Conservation (phyloP, 495 filamentous ascomycete genomes). For the Lophiostoma macrostomum region DNA sequence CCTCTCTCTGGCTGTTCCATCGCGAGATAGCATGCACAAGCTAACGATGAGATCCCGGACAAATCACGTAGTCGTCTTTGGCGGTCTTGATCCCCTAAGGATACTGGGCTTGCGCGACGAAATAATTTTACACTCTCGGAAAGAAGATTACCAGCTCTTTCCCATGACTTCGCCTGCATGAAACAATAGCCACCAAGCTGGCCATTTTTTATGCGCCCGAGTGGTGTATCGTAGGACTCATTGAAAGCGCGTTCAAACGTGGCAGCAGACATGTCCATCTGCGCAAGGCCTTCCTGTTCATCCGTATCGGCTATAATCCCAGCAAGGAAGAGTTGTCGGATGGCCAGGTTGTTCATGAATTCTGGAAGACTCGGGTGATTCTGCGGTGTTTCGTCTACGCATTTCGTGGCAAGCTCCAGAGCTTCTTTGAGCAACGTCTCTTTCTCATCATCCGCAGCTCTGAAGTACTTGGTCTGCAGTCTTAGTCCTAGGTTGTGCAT, state of each 20-base stretch:
- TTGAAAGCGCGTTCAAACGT: background rate
- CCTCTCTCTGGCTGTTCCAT: slow-evolving; percentile 4
- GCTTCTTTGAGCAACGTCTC: background rate
- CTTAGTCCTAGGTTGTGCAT: slow-evolving; percentile 9
- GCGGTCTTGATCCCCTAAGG: slow-evolving; percentile 4
- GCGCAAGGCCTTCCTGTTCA: background rate
- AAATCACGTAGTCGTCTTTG: slow-evolving; percentile 5
- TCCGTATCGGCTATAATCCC: background rate
- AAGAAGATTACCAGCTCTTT: background rate
- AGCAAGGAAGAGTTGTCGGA: background rate
- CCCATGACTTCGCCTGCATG: slow-evolving; percentile 2
- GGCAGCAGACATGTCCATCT: background rate
- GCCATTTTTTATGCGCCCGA: background rate
- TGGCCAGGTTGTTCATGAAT: background rate
- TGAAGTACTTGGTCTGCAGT: background rate
- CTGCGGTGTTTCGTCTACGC: slow-evolving; percentile 6
- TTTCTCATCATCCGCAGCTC: background rate
- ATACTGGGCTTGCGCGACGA: background rate
- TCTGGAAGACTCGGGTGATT: slow-evolving; percentile 6
- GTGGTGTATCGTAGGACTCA: background rate
- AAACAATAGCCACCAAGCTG: background rate
- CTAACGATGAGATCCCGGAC: slow-evolving; percentile 12
- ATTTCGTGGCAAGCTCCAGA: background rate
- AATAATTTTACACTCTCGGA: slow-evolving; percentile 1
- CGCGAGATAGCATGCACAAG: slow-evolving; percentile 1